phyloP scores from a whole-genome alignment of 352 stramenopile genomes.

The Globisporangium nodosum region DNA sequence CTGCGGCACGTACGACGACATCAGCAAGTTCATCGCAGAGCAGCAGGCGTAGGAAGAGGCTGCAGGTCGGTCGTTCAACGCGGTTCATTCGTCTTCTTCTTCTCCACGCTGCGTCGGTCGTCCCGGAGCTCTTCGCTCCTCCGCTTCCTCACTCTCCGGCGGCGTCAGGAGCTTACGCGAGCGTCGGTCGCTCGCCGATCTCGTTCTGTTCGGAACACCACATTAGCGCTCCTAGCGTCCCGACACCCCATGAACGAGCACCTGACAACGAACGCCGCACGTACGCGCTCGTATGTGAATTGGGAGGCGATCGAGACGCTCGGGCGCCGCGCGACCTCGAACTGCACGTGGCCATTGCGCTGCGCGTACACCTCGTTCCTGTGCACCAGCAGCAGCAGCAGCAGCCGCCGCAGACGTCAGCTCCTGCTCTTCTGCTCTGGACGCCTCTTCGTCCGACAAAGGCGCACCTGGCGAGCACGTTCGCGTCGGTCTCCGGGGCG shows the following conservation, averaged over 20 bases:
- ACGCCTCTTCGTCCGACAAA: not conserved
- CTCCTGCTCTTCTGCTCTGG: not conserved
- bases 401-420: not conserved
- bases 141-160: not conserved
- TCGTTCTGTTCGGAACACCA: constrained; percentile 20
- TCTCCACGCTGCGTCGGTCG: not conserved
- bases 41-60: constrained; percentile 1
- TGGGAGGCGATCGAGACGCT: constrained; percentile 40
- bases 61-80: not conserved
- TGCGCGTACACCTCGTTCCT: constrained; percentile 56
- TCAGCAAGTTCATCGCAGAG: constrained; percentile 35
- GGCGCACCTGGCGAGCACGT: constrained; percentile 71
- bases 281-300: constrained; percentile 47
- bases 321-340: constrained; percentile 35
- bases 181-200: constrained; percentile 55
- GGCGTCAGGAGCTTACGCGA: constrained; percentile 22
- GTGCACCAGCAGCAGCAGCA: not conserved
- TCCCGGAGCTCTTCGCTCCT: not conserved
- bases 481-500: constrained; percentile 77
- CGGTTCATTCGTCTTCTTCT: not conserved
- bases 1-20: constrained; percentile 54
- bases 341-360: constrained; percentile 42
- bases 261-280: not conserved
- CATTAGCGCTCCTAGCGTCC: not conserved
- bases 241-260: not conserved